A percentile compares a stretch with the other conserved stretches of the same genome.
These are phyloP conservation scores for Scolecobasidium constrictum DNA, from an alignment of 2,329 filamentous ascomycete species.

Conservation along the genomic window DNA sequence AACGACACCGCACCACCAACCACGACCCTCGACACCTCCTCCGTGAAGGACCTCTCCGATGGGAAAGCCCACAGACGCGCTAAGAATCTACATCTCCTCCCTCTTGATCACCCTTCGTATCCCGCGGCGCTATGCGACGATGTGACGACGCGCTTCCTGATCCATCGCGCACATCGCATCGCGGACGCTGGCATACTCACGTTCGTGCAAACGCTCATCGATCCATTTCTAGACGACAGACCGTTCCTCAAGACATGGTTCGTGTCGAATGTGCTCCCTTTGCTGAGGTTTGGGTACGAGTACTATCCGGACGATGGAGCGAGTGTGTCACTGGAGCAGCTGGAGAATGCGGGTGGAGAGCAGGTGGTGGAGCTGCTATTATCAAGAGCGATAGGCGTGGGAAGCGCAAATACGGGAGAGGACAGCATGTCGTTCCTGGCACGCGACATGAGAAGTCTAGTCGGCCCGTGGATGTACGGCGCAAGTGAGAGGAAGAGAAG, in stretches of 20 bases:
- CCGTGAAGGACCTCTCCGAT: conserved; percentile 49
- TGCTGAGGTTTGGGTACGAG: conserved; percentile 57
- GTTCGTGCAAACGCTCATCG: conserved; percentile 55
- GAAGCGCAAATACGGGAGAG: conserved; percentile 14
- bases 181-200: conserved; percentile 59
- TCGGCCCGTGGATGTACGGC: conserved; percentile 66
- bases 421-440: conserved; percentile 32
- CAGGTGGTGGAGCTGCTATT: conserved; percentile 52
- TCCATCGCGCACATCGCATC: conserved; percentile 57
- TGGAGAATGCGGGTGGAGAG: conserved; percentile 49
- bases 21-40: conserved; percentile 39
- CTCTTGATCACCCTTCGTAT: conserved; percentile 41
- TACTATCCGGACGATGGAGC: conserved; percentile 49
- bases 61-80: conserved; percentile 53
- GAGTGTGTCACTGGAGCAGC: conserved; percentile 44
- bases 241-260: conserved; percentile 56
- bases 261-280: conserved; percentile 56
- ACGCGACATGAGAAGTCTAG: conserved; percentile 55
- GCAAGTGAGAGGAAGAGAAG: conserved; percentile 46
- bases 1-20: conserved; percentile 22
- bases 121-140: conserved; percentile 42
- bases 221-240: conserved; percentile 55
- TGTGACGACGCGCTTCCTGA: conserved; percentile 50
- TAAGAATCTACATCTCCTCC: conserved; percentile 51
- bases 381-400: conserved; percentile 38